Evolutionary conservation across 805 yeast species (phyloP), one percentile per base, ranked within the genome.

Genomic region (Saccharomycopsis lassenensis): DNA sequence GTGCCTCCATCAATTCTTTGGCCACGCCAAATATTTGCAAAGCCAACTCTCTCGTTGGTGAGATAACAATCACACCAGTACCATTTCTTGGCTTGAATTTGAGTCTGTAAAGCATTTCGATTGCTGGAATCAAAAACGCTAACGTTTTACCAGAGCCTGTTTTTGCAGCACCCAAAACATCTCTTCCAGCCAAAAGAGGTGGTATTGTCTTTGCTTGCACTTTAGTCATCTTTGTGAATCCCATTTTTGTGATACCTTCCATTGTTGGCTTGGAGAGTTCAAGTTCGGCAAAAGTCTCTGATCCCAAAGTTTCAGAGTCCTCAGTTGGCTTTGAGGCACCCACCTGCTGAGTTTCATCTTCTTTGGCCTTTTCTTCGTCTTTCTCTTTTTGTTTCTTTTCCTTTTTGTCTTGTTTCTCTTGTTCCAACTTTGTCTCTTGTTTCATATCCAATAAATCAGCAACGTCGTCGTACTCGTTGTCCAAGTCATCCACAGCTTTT

Each of bases 131-230:
- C 52, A 91, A 65, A 50, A 91, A 91, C 7, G 99, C 97, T 43
- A 93, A 63, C 0, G 99, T 91, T 63, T 91, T 91, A 56, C 99
- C 99, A 1, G 96, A 86, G 37, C 99, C 99, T 2, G 99, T 91
- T 62, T 87, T 89, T 39, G 99, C 99, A n/a, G 98, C 98, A 48
- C 98, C 99, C 37, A 91, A 68, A 15, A 93, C 97, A 60, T 91
- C 99, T 49, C 89, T 74, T 29, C 98, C 98, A 1, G 97, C 96
- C 45, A 93, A 62, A 44, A 91, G 66, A 7, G 98, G 97, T 5
- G 98, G 97, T 38, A 91, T 91, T 8, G 98, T 86, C 60, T 89
- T 76, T 19, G 94, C 79, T 61, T 91, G 99, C 7, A 91, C 97
- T 45, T 77, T 74, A 1, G 99, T 93, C 96, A 91, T 84, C 35